phyloP scores from a whole-genome alignment of 2,329 filamentous ascomycete species.

The Phyllachora maydis region DNA sequence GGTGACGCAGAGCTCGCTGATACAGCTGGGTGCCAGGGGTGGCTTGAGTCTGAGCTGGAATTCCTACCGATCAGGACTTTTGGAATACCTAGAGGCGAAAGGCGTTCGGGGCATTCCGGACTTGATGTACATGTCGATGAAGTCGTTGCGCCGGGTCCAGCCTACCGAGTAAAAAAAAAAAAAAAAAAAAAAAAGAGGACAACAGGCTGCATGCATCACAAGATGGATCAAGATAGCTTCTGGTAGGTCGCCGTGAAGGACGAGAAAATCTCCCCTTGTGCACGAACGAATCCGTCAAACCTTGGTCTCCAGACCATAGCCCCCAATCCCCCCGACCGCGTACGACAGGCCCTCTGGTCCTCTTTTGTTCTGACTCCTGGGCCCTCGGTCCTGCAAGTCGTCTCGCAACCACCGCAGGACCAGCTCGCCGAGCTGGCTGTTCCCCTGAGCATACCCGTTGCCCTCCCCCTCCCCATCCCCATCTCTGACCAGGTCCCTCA shows the following conservation, averaged over 20 bases:
- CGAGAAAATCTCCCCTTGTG: too few species aligned
- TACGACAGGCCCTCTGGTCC: constrained; percentile 46
- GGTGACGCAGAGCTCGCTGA: constrained; percentile 46
- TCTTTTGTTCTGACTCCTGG: constrained; percentile 36
- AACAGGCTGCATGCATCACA: background rate
- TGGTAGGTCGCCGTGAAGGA: too few species aligned
- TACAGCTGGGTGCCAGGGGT: constrained; percentile 38
- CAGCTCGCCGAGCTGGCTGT: constrained; percentile 69
- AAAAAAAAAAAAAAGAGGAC: background rate
- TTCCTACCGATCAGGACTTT: constrained; percentile 53
- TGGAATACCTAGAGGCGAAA: constrained; percentile 42
- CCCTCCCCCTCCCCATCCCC: constrained; percentile 2
- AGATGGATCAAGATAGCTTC: too few species aligned
- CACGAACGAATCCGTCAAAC: too few species aligned
- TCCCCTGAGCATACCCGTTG: constrained; percentile 31
- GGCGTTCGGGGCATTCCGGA: constrained; percentile 46
- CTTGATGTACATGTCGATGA: constrained; percentile 67
- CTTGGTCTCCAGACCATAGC: constrained; percentile 34
- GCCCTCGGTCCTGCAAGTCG: constrained; percentile 62
- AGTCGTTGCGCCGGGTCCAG: too few species aligned
- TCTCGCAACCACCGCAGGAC: constrained; percentile 74
- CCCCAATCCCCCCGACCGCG: constrained; percentile 25
- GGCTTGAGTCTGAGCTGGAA: constrained; percentile 50
- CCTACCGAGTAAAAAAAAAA: background rate
- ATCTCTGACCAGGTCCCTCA: constrained; percentile 29